Evolutionary conservation across 2,329 filamentous ascomycete genomes (phyloP).

Genomic region (Trichoderma cornu-damae): DNA sequence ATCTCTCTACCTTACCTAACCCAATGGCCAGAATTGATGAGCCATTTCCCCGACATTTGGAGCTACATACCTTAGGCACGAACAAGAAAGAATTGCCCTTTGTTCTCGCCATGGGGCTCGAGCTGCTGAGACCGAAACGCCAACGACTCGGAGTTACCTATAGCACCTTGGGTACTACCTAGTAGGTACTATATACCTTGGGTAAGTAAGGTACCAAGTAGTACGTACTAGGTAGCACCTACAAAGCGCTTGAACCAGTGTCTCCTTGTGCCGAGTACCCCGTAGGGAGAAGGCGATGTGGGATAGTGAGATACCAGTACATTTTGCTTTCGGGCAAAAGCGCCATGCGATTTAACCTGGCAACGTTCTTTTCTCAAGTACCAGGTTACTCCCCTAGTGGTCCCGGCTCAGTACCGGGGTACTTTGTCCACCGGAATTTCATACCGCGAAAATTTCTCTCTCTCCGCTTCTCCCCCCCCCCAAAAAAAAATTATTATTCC

Average conservation of each 20-base stretch:
- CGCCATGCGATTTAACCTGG: accelerated
- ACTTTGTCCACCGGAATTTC: background rate
- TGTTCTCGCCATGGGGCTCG: background rate
- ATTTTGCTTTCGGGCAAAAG: background rate
- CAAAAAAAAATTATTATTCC: too few species aligned
- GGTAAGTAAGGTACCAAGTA: too few species aligned
- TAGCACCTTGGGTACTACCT: too few species aligned
- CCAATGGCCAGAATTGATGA: too few species aligned
- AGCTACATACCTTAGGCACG: too few species aligned
- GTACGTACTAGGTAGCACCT: too few species aligned
- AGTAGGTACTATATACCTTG: too few species aligned
- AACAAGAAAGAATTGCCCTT: too few species aligned
- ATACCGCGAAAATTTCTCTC: background rate
- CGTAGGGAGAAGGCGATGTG: background rate
- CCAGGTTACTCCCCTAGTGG: background rate
- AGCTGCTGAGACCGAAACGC: background rate
- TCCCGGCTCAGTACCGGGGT: background rate
- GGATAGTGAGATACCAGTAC: background rate
- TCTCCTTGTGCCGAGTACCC: background rate
- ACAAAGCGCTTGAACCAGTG: background rate
- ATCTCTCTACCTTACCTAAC: too few species aligned
- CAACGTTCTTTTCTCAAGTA: too few species aligned
- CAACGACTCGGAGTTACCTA: too few species aligned
- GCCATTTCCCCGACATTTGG: too few species aligned
- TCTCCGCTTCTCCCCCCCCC: background rate